phyloP scores from a whole-genome alignment of 495 filamentous ascomycete genomes.

The Pseudomonodictys pantanalensis region DNA sequence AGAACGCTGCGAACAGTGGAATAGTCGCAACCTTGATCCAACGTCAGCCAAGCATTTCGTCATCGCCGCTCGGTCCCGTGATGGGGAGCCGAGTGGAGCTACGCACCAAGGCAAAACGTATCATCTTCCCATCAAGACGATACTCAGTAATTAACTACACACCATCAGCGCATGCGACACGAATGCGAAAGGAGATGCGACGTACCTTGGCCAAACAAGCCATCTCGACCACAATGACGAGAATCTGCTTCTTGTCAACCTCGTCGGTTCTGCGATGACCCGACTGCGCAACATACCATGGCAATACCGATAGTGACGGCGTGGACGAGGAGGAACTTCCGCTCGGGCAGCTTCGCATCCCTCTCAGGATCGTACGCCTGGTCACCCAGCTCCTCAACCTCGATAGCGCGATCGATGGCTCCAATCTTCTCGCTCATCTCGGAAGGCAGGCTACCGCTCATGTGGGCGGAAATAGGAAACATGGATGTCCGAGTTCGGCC shows the following conservation, averaged over 20 bases:
- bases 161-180: neutral
- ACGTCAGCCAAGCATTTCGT: conserved; percentile 15
- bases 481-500: conserved; percentile 16
- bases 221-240: conserved; percentile 32
- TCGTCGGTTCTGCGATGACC: neutral
- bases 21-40: conserved; percentile 36
- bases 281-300: conserved; percentile 20
- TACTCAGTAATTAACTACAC: conserved; percentile 34
- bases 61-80: neutral
- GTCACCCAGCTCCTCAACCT: conserved; percentile 35
- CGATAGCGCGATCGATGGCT: conserved; percentile 33
- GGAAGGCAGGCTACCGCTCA: conserved; percentile 20
- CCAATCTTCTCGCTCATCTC: conserved; percentile 37
- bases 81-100: neutral
- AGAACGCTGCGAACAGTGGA: conserved; percentile 39
- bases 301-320: conserved; percentile 37
- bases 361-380: conserved; percentile 34
- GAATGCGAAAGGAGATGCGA: neutral
- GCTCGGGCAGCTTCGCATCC: conserved; percentile 21
- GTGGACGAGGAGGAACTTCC: conserved; percentile 31
- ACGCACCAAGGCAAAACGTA: conserved; percentile 38
- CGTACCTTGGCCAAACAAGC: conserved; percentile 30
- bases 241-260: conserved; percentile 12
- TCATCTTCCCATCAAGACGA: conserved; percentile 33
- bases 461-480: conserved; percentile 31